phyloP scores from a whole-genome alignment of 169 alveolate genomes.

The Miamiensis avidus region DNA sequence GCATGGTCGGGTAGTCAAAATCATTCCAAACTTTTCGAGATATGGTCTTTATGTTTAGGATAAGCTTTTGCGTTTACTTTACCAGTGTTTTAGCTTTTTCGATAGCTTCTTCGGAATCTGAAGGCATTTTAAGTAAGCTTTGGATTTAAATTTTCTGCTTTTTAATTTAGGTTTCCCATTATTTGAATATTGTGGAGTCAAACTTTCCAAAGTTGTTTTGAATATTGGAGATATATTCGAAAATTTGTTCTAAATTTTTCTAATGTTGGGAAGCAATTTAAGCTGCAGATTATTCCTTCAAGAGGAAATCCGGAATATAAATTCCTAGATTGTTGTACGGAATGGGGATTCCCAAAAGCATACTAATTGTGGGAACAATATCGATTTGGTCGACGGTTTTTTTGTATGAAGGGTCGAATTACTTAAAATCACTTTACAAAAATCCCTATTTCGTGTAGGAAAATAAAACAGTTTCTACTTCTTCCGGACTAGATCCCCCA shows the following conservation, averaged over 20 bases:
- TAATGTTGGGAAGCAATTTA: too few species aligned
- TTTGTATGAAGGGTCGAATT: background rate
- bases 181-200: background rate
- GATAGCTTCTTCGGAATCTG: background rate
- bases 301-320: slow-evolving; percentile 12
- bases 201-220: background rate
- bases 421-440: background rate
- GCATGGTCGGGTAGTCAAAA: background rate
- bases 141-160: too few species aligned
- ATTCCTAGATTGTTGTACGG: slow-evolving; percentile 57
- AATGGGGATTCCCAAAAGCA: slow-evolving; percentile 41
- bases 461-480: slow-evolving; percentile 51
- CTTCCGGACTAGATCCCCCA: slow-evolving; percentile 75
- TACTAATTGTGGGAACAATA: slow-evolving; percentile 49
- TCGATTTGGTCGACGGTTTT: slow-evolving; percentile 45
- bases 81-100: background rate
- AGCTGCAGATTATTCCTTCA: background rate
- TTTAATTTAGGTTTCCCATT: too few species aligned
- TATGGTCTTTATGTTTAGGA: background rate
- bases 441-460: slow-evolving; percentile 23
- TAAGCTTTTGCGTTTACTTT: background rate
- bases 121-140: background rate
- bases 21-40: background rate
- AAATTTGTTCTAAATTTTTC: background rate
- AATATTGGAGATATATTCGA: background rate